These are phyloP conservation scores for Rhododendron mucronatum DNA, from an alignment of 148 eudicot genomes.

Conservation along the genomic window DNA sequence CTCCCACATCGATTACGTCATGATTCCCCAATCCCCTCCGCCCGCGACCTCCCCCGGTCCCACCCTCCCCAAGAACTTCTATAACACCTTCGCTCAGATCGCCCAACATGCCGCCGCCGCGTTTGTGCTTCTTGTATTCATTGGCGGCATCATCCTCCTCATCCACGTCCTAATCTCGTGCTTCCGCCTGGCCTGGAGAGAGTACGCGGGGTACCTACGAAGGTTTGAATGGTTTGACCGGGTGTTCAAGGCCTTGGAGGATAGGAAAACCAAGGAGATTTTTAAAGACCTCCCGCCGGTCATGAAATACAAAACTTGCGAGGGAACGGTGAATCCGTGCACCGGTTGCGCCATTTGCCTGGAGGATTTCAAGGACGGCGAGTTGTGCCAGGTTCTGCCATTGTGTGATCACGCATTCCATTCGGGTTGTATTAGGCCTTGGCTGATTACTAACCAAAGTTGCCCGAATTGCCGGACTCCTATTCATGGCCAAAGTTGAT, in stretches of 20 bases:
- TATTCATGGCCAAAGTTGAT: not conserved
- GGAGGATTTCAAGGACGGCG: constrained; percentile 29
- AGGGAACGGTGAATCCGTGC: not conserved
- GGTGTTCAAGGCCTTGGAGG: not conserved
- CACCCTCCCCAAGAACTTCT: not conserved
- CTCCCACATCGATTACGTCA: not conserved
- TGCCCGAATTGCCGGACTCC: constrained; percentile 35
- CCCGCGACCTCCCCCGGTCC: not conserved
- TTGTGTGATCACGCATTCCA: constrained; percentile 33
- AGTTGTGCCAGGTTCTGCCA: constrained; percentile 27
- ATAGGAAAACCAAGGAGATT: not conserved
- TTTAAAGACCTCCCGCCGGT: constrained; percentile 3
- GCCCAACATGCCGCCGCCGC: not conserved
- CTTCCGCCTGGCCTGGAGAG: not conserved
- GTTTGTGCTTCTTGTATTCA: not conserved
- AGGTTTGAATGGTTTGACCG: not conserved
- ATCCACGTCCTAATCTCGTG: not conserved
- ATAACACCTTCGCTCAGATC: not conserved
- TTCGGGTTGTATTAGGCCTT: constrained; percentile 20
- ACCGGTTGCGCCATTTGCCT: constrained; percentile 29
- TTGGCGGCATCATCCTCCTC: not conserved
- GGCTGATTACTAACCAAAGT: constrained; percentile 23
- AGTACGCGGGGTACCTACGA: not conserved
- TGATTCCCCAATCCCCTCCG: not conserved
- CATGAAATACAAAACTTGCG: not conserved